Evolutionary conservation across 768 basidiomycete species (phyloP).

Genomic region (Amanita pallidorosea): DNA sequence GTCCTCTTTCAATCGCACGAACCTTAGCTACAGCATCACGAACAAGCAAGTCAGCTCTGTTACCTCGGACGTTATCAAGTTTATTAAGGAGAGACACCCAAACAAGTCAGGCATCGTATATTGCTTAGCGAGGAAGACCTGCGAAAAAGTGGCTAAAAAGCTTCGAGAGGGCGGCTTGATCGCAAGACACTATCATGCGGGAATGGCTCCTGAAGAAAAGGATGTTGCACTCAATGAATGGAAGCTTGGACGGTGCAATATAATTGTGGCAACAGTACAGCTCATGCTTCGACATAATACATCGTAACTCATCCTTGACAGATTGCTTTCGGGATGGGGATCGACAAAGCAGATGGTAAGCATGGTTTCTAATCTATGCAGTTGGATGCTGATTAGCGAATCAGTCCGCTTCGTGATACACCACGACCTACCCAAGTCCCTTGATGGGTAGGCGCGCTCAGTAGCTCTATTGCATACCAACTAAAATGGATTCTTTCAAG

Average conservation of each 20-base stretch:
- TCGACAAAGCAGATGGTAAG: constrained; percentile 75
- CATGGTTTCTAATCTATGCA: not conserved
- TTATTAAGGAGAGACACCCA: constrained; percentile 49
- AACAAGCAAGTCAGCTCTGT: constrained; percentile 27
- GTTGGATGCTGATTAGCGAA: constrained; percentile 2
- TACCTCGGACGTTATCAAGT: constrained; percentile 53
- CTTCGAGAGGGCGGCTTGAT: constrained; percentile 49
- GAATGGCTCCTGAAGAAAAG: constrained; percentile 54
- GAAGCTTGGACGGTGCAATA: constrained; percentile 58
- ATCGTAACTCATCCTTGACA: constrained; percentile 17
- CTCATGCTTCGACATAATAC: not conserved
- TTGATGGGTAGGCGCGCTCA: constrained; percentile 58
- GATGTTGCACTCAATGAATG: constrained; percentile 55
- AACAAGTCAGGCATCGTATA: constrained; percentile 78
- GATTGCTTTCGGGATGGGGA: constrained; percentile 98
- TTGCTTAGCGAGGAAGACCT: constrained; percentile 56
- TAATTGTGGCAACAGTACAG: constrained; percentile 89
- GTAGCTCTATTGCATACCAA: not conserved
- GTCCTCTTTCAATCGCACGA: constrained; percentile 92
- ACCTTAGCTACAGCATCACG: constrained; percentile 66
- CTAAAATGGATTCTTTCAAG: constrained; percentile 21
- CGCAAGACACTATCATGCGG: constrained; percentile 83
- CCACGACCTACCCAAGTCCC: constrained; percentile 64
- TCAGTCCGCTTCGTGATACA: constrained; percentile 91
- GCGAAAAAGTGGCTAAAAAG: constrained; percentile 70